phyloP scores from a whole-genome alignment of 1,284 basidiomycete genomes.

The Apiotrichum akiyoshidainum region DNA sequence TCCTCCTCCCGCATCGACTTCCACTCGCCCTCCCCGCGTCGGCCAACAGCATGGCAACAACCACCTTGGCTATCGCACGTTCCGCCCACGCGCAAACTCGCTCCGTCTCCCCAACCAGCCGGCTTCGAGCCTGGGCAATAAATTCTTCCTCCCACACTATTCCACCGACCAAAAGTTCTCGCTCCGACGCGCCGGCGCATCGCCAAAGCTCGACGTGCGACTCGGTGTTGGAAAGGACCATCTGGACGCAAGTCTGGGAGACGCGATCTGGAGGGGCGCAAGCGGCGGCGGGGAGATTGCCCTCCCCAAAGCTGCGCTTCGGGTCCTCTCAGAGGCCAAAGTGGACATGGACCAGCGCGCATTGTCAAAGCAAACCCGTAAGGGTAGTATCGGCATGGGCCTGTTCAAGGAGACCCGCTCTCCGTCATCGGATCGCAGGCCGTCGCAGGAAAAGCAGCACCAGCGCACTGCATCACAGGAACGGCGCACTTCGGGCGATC shows the following conservation, averaged over 20 bases:
- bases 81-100: conserved; percentile 32
- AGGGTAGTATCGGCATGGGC: conserved; percentile 52
- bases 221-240: conserved; percentile 45
- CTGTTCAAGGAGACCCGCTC: conserved; percentile 46
- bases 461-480: conserved; percentile 1
- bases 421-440: background rate
- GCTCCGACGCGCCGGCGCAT: conserved; percentile 14
- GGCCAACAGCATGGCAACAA: background rate
- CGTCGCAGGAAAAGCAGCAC: background rate
- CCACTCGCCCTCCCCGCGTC: background rate
- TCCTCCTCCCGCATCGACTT: conserved; percentile 4
- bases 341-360: conserved; percentile 33
- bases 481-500: conserved; percentile 1
- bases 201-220: conserved; percentile 33
- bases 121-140: conserved; percentile 11
- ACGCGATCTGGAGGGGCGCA: conserved; percentile 42
- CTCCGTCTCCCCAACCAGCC: conserved; percentile 20
- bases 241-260: conserved; percentile 41
- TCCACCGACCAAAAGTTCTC: conserved; percentile 50
- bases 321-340: conserved; percentile 45
- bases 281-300: conserved; percentile 39
- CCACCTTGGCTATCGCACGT: conserved; percentile 5
- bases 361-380: conserved; percentile 46
- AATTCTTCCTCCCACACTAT: conserved; percentile 45
- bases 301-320: conserved; percentile 41